These are phyloP conservation scores for Cruciata laevipes DNA, from an alignment of 257 asterid genomes.

Conservation along the genomic window DNA sequence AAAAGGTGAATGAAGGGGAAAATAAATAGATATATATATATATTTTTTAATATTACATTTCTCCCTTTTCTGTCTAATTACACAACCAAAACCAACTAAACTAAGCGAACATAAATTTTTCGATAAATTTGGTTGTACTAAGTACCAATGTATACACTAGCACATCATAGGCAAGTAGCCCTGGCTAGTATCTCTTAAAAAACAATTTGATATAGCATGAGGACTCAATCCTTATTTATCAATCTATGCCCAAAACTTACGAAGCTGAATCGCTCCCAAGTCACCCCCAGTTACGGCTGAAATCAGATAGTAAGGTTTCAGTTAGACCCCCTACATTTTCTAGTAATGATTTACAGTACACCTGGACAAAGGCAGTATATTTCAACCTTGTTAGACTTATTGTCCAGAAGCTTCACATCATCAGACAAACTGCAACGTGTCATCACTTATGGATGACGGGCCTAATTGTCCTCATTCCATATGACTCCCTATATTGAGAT, in stretches of 20 bases:
- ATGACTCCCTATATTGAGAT: background rate
- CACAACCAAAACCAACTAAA: background rate
- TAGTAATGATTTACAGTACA: background rate
- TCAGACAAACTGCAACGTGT: background rate
- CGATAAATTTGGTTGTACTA: background rate
- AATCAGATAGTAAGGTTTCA: background rate
- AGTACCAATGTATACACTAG: background rate
- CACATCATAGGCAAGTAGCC: background rate
- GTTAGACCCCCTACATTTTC: background rate
- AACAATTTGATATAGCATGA: background rate
- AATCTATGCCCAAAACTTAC: background rate
- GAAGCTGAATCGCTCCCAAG: background rate
- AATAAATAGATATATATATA: too few species aligned
- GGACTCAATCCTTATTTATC: background rate
- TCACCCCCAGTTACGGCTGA: background rate
- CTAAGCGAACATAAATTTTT: background rate
- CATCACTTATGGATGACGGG: background rate
- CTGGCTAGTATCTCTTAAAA: background rate
- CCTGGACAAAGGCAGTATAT: background rate
- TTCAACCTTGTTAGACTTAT: background rate
- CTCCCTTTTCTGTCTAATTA: background rate
- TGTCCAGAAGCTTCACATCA: background rate
- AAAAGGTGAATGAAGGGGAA: background rate
- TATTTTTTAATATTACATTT: background rate
- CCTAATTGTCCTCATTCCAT: background rate